Conservation (phyloP, 1,284 basidiomycete genomes). For the Pyrrhoderma noxium region DNA sequence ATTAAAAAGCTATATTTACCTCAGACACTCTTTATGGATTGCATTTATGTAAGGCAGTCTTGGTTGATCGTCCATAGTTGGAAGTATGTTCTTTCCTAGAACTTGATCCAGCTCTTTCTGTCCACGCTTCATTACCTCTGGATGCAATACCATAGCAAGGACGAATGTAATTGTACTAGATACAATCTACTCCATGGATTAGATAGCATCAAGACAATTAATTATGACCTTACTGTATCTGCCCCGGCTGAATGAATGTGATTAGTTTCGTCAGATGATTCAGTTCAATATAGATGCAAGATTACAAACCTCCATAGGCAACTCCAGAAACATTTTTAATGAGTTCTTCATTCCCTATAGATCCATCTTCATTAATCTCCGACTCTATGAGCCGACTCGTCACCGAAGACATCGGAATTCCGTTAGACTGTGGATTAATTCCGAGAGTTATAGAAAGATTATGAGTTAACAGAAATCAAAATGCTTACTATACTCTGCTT, state of each 20-base stretch:
- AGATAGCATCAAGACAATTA: too few species aligned
- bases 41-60: slow-evolving; percentile 23
- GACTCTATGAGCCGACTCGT: slow-evolving; percentile 8
- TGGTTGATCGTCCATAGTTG: slow-evolving; percentile 14
- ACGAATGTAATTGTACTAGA: slow-evolving; percentile 6
- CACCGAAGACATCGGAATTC: slow-evolving; percentile 12
- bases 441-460: not conserved
- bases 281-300: too few species aligned
- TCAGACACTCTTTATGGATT: slow-evolving; percentile 21
- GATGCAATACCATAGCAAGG: slow-evolving; percentile 20
- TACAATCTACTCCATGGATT: not conserved
- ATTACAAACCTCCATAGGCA: slow-evolving; percentile 8
- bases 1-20: slow-evolving; percentile 3
- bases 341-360: not conserved
- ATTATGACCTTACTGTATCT: not conserved
- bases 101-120: slow-evolving; percentile 22
- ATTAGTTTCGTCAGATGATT: too few species aligned
- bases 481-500: slow-evolving; percentile 13
- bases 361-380: slow-evolving; percentile 1
- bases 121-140: slow-evolving; percentile 18
- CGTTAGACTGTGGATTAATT: not conserved
- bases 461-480: not conserved
- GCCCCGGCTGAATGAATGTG: not conserved
- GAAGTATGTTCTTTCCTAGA: slow-evolving; percentile 15
- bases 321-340: slow-evolving; percentile 1